Percentiles rank a stretch among this genome's conserved stretches.
These are phyloP conservation scores for Stropharia rugosoannulata DNA, from an alignment of 768 basidiomycete species.

Conservation along the genomic window DNA sequence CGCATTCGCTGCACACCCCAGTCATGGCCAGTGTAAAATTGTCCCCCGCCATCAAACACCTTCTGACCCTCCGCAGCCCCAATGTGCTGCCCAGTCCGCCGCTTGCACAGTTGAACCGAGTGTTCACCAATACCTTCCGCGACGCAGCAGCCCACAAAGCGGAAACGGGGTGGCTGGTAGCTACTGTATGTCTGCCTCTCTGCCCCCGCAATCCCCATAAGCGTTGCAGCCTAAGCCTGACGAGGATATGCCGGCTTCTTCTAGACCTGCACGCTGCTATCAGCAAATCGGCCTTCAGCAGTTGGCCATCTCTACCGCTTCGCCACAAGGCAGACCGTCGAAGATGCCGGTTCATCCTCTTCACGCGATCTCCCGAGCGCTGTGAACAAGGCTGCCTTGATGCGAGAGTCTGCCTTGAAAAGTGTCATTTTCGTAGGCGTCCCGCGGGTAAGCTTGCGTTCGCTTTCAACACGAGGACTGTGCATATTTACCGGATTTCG, in stretches of 20 bases:
- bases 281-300: slow-evolving; percentile 77
- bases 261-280: slow-evolving; percentile 82
- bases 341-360: slow-evolving; percentile 33
- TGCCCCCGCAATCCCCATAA: slow-evolving; percentile 5
- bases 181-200: slow-evolving; percentile 50
- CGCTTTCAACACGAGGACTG: slow-evolving; percentile 1
- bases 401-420: slow-evolving; percentile 89
- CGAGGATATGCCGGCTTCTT: slow-evolving; percentile 14
- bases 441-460: slow-evolving; percentile 62
- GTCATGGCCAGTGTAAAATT: slow-evolving; percentile 36
- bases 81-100: slow-evolving; percentile 58
- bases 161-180: slow-evolving; percentile 79
- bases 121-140: slow-evolving; percentile 61
- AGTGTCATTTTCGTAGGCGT: slow-evolving; percentile 88
- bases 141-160: slow-evolving; percentile 66
- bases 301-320: slow-evolving; percentile 83
- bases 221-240: slow-evolving; percentile 9
- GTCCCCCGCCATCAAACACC: slow-evolving; percentile 68
- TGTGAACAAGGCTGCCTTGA: slow-evolving; percentile 74
- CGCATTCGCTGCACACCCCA: not conserved
- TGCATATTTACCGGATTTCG: slow-evolving; percentile 4
- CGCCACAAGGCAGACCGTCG: slow-evolving; percentile 49
- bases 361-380: slow-evolving; percentile 51
- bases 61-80: slow-evolving; percentile 67
- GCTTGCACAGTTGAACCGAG: slow-evolving; percentile 44